phyloP scores from a whole-genome alignment of 192 early-diverging fungal species.

The Coemansia sp. region DNA sequence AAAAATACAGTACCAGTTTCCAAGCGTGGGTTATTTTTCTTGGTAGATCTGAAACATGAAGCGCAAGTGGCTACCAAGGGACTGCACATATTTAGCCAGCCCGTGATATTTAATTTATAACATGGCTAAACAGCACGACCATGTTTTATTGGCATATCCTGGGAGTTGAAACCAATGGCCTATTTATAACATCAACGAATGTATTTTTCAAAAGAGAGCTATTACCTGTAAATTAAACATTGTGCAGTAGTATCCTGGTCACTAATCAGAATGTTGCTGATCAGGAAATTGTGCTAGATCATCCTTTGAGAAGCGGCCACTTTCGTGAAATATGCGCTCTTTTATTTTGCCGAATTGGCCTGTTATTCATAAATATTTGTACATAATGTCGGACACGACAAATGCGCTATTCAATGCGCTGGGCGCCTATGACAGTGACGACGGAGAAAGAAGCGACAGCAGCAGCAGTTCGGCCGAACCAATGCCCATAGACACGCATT shows the following conservation, averaged over 20 bases:
- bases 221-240: neutral
- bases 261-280: neutral
- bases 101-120: neutral
- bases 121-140: neutral
- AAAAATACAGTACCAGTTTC: neutral
- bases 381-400: constrained; percentile 20
- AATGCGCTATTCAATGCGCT: constrained; percentile 43
- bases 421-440: constrained; percentile 42
- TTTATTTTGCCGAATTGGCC: neutral
- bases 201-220: neutral
- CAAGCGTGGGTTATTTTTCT: constrained; percentile 1
- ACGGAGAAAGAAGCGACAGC: constrained; percentile 13
- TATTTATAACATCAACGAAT: neutral
- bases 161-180: neutral
- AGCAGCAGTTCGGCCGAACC: neutral
- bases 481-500: neutral
- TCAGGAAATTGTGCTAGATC: neutral
- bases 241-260: neutral
- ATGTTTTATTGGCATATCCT: neutral
- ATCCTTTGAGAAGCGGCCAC: neutral
- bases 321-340: neutral
- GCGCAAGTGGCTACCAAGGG: neutral
- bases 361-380: too few relatives aligned
- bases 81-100: neutral
- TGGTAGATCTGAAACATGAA: neutral